Percentiles rank a stretch among this genome's conserved stretches.
Conservation (phyloP, 192 early-diverging fungal genomes). For the Geosiphon pyriformis region DNA sequence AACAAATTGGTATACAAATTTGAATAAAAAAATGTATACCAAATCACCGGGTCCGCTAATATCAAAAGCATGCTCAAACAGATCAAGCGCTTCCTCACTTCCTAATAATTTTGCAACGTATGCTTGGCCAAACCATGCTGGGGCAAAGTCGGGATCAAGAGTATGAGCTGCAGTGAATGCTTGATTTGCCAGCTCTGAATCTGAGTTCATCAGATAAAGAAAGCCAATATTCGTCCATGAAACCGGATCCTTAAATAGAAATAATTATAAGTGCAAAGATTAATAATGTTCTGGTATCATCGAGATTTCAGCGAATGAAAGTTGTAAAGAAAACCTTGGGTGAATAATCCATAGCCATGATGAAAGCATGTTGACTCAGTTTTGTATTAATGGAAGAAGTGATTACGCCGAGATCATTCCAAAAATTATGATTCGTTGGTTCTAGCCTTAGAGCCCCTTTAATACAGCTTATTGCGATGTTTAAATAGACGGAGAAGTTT, state of each 20-base stretch:
- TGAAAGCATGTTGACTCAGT: conserved; percentile 81
- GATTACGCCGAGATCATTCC: conserved; percentile 72
- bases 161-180: conserved; percentile 69
- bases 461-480: conserved; percentile 39
- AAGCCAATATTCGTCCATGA: conserved; percentile 84
- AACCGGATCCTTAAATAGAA: conserved; percentile 38
- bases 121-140: conserved; percentile 85
- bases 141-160: conserved; percentile 70
- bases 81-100: conserved; percentile 48
- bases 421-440: conserved; percentile 46
- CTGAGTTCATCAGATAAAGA: conserved; percentile 64
- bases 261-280: neutral
- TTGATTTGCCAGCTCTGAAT: conserved; percentile 69
- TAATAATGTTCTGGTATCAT: conserved; percentile 5
- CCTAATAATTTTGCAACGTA: conserved; percentile 60
- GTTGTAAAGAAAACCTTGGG: conserved; percentile 46
- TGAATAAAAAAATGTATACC: conserved; percentile 39
- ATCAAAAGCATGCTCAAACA: conserved; percentile 77
- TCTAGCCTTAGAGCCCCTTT: conserved; percentile 61
- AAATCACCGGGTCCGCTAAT: conserved; percentile 46
- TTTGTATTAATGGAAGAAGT: conserved; percentile 38
- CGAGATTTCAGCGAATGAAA: neutral
- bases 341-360: conserved; percentile 68
- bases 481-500: conserved; percentile 14
- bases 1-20: no score